Evolutionary conservation across 2,329 filamentous ascomycete species (phyloP), one percentile per base, ranked within the genome.

Genomic region (Lecanicillium sp.): DNA sequence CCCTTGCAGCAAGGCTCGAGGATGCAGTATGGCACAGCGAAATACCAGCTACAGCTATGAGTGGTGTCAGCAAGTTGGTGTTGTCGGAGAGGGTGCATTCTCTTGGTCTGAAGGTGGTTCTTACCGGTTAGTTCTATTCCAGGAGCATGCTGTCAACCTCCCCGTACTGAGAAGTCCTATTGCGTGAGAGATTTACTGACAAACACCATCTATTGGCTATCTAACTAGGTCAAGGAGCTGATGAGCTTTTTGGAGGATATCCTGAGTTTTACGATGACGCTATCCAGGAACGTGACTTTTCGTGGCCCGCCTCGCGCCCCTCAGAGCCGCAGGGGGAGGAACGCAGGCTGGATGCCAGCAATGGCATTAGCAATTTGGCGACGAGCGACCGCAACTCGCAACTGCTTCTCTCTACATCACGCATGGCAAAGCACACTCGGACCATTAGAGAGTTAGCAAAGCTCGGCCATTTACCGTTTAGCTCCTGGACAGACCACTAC

Each of bases 211-310:
- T n/a, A n/a, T n/a, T n/a, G n/a, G n/a, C n/a, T n/a, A n/a, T n/a
- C n/a, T n/a, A n/a, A n/a, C n/a, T n/a, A n/a, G n/a, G n/a, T n/a
- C 72, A 77, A 55, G 74, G 74, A 4, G 60, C 73, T 10, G 77
- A 79, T 51, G 76, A 79, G 61, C 65, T 71, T 43, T 79, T 80
- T 55, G 70, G 64, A 2, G 77, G 77, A 24, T 81, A 80, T 52
- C 60, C 65, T 0, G 60, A 66, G 37, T 73, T 72, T 47, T 55
- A 67, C 1, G 60, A 67, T 0, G 74, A 79, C 47, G 69, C 68
- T 44, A 62, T 80, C 3, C 65, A 67, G 11, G 76, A 79, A 53
- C 56, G 67, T 1, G 77, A 79, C 53, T 45, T 41, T 8, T 52
- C 67, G n/a, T 63, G 60, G 60, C 57, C 60, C 1, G 53, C 61